These are phyloP conservation scores for Cyberlindnera mycetangii DNA, from an alignment of 805 yeast species.

Conservation along the genomic window DNA sequence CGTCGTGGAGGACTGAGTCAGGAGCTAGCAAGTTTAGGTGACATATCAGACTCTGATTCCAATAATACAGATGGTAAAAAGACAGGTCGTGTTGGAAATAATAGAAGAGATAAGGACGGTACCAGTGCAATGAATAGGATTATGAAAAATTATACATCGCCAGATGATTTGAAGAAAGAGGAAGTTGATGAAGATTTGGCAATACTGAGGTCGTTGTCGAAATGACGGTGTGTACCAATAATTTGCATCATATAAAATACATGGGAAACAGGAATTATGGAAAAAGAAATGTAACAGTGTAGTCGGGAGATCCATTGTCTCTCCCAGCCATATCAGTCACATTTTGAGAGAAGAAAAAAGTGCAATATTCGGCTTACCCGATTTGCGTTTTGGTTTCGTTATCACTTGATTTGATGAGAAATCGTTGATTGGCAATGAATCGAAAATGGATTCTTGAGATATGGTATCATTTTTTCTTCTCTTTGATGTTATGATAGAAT, in stretches of 20 bases:
- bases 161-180: constrained; percentile 25
- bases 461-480: constrained; percentile 2
- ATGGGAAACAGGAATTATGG: no score
- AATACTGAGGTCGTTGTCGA: constrained; percentile 7
- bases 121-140: constrained; percentile 23
- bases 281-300: no score
- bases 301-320: no score
- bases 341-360: constrained; percentile 5
- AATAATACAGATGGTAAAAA: constrained; percentile 12
- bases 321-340: no score
- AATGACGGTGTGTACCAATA: no score
- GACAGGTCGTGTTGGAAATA: constrained; percentile 5
- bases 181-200: constrained; percentile 31
- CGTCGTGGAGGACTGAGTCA: neutral
- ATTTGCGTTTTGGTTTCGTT: constrained; percentile 12
- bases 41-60: constrained; percentile 10
- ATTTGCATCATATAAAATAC: no score
- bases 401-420: constrained; percentile 20
- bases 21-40: constrained; percentile 6
- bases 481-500: no score
- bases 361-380: constrained; percentile 14
- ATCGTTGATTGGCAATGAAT: neutral
- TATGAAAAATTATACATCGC: constrained; percentile 29
- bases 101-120: constrained; percentile 7
- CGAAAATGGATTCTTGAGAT: constrained; percentile 5